These are phyloP conservation scores for Aureobasidium pullulans DNA, from an alignment of 2,329 filamentous ascomycete species.

Conservation along the genomic window DNA sequence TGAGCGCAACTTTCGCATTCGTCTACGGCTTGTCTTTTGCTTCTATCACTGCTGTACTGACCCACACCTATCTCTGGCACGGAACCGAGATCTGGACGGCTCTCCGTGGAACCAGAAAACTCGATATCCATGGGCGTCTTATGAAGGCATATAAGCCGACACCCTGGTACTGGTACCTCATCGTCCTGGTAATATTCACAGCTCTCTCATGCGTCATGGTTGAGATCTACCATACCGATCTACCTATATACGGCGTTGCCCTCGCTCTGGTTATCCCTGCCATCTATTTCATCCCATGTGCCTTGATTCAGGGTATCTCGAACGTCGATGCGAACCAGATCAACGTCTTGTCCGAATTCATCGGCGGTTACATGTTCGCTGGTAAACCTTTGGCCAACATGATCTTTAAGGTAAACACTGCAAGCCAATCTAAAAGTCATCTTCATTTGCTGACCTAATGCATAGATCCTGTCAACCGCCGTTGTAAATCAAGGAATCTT, in stretches of 20 bases:
- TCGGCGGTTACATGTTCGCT: slow-evolving; percentile 74
- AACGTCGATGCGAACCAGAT: slow-evolving; percentile 25
- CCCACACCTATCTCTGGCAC: slow-evolving; percentile 31
- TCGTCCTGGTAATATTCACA: slow-evolving; percentile 21
- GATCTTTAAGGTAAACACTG: slow-evolving; percentile 60
- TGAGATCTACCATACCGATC: slow-evolving; percentile 22
- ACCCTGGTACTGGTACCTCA: slow-evolving; percentile 59
- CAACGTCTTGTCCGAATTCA: slow-evolving; percentile 36
- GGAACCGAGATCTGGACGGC: slow-evolving; percentile 28
- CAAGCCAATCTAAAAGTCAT: neutral
- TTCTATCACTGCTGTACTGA: slow-evolving; percentile 29
- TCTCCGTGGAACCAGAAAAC: slow-evolving; percentile 21
- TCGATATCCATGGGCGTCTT: slow-evolving; percentile 58
- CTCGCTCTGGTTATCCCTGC: slow-evolving; percentile 71
- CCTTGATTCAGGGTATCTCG: slow-evolving; percentile 84
- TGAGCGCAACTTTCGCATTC: slow-evolving; percentile 32
- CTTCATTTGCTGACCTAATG: neutral
- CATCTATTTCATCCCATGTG: slow-evolving; percentile 80
- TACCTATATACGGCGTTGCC: slow-evolving; percentile 76
- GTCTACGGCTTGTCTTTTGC: slow-evolving; percentile 33
- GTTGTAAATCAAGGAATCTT: slow-evolving; percentile 49
- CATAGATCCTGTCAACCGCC: slow-evolving; percentile 63
- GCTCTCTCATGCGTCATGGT: slow-evolving; percentile 23
- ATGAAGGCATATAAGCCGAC: slow-evolving; percentile 80
- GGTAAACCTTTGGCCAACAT: slow-evolving; percentile 84